Percentiles rank a stretch among this genome's conserved stretches.
Conservation (phyloP, 495 filamentous ascomycete species). For the Talaromyces borbonicus region DNA sequence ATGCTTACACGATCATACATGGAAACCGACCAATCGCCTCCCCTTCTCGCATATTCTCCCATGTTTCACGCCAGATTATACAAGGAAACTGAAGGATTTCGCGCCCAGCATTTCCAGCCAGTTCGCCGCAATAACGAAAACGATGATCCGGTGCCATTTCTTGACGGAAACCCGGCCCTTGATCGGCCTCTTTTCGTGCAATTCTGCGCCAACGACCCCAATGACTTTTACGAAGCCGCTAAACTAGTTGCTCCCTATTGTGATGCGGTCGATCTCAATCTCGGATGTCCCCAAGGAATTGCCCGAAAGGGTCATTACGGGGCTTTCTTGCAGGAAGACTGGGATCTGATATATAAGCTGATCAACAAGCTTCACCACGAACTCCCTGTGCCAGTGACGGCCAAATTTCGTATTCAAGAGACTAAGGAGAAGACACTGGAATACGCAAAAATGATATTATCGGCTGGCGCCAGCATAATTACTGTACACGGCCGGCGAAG, state of each 20-base stretch:
- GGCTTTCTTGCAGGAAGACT: slow-evolving; percentile 89
- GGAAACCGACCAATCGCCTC: slow-evolving; percentile 44
- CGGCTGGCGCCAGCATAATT: slow-evolving; percentile 83
- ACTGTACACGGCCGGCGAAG: slow-evolving; percentile 82
- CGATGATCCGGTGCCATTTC: slow-evolving; percentile 29
- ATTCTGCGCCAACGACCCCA: slow-evolving; percentile 87
- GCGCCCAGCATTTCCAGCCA: slow-evolving; percentile 67
- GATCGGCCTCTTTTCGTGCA: slow-evolving; percentile 92
- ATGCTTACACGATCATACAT: slow-evolving; percentile 89
- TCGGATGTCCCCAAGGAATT: slow-evolving; percentile 97
- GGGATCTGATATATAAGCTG: slow-evolving; percentile 65
- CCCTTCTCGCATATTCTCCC: slow-evolving; percentile 74
- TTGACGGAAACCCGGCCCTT: slow-evolving; percentile 75
- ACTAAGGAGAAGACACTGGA: slow-evolving; percentile 75
- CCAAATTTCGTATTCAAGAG: slow-evolving; percentile 88
- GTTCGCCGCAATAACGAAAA: slow-evolving; percentile 31
- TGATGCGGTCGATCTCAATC: slow-evolving; percentile 92
- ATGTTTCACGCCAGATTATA: slow-evolving; percentile 94
- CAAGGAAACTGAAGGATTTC: slow-evolving; percentile 61
- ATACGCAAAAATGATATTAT: slow-evolving; percentile 82
- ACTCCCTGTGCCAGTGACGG: slow-evolving; percentile 74
- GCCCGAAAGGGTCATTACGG: slow-evolving; percentile 85
- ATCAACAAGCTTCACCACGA: slow-evolving; percentile 67
- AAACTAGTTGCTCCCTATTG: slow-evolving; percentile 68
- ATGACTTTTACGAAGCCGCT: slow-evolving; percentile 67